phyloP scores from a whole-genome alignment of 2,329 filamentous ascomycete genomes.

The Sordariomycetes sp. region DNA sequence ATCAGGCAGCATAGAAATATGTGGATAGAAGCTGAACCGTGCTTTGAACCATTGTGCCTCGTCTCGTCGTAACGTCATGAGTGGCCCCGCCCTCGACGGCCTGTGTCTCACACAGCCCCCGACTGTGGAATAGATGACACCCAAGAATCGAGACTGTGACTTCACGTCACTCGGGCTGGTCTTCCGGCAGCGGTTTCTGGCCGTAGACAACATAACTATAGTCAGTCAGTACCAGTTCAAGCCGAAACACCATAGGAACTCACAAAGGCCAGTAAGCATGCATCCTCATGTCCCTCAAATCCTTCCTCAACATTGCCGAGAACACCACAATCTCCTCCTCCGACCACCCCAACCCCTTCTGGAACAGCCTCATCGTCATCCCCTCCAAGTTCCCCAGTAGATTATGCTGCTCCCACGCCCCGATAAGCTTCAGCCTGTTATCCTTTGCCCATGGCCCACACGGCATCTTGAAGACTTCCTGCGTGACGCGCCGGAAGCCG shows the following conservation, averaged over 20 bases:
- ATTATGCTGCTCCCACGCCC: conserved; percentile 22
- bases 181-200: neutral
- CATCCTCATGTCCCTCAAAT: conserved; percentile 18
- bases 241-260: conserved; percentile 10
- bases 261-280: conserved; percentile 26
- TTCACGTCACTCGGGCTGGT: too few species aligned
- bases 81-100: too few species aligned
- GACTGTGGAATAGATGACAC: too few species aligned
- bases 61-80: too few species aligned
- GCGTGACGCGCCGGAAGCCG: conserved; percentile 13
- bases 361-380: conserved; percentile 23
- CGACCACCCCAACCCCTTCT: conserved; percentile 20
- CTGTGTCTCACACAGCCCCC: too few species aligned
- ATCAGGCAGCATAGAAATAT: too few species aligned
- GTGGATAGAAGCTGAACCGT: too few species aligned
- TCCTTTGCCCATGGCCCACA: conserved; percentile 34
- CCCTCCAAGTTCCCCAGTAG: conserved; percentile 19
- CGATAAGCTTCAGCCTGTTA: conserved; percentile 28
- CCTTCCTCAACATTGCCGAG: conserved; percentile 16
- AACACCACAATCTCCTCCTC: conserved; percentile 19
- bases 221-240: neutral
- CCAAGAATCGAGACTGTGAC: too few species aligned
- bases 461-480: conserved; percentile 13
- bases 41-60: too few species aligned
- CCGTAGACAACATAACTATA: conserved; percentile 1